Evolutionary conservation across 2,329 filamentous ascomycete species (phyloP), one percentile per base, ranked within the genome.

Genomic region (Sporothrix inflata): DNA sequence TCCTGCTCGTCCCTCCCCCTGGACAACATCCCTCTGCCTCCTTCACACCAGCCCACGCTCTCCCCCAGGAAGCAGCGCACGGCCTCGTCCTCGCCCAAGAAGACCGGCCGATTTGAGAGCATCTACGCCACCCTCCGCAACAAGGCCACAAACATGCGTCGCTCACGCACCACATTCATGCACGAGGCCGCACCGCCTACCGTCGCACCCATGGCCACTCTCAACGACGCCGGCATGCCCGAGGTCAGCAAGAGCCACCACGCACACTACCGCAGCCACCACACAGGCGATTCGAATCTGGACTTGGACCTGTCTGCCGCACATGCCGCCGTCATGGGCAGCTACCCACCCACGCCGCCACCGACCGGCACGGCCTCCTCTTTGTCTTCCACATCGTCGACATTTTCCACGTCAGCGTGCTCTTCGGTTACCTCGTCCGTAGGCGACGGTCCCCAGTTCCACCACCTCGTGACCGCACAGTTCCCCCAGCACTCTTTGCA

Each of bases 61-160:
- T 67, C 60, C 5, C 57, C 71, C 24, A 42, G 57, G 38, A 72
- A 75, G 38, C 69, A 70, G 27, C 63, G 71, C 27, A 51, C 69
- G 3, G 27, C 70, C 19, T 57, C 71, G 4, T 68, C 72, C 1
- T 73, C 75, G 7, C 60, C 73, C 65, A 78, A 77, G 51, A 79
- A 78, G 73, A 72, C 74, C 8, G 73, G 78, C 51, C 77, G 79
- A 16, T 72, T 81, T 12, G 78, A 78, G 70, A 75, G 74, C 40
- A 74, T 80, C 53, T 81, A 78, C 76, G 75, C 77, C 30, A 78
- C 77, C 66, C 76, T 81, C 65, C 77, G 78, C 71, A 77, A 77
- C 66, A 77, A 76, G 73, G 79, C 79, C 67, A 73, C 75, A 38
- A 76, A 51, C 42, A 75, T 74, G 74, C 75, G 75, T 21, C 75